Evolutionary conservation across 2,329 filamentous ascomycete species (phyloP), one percentile per base, ranked within the genome.

Genomic region (Alternaria burnsii): DNA sequence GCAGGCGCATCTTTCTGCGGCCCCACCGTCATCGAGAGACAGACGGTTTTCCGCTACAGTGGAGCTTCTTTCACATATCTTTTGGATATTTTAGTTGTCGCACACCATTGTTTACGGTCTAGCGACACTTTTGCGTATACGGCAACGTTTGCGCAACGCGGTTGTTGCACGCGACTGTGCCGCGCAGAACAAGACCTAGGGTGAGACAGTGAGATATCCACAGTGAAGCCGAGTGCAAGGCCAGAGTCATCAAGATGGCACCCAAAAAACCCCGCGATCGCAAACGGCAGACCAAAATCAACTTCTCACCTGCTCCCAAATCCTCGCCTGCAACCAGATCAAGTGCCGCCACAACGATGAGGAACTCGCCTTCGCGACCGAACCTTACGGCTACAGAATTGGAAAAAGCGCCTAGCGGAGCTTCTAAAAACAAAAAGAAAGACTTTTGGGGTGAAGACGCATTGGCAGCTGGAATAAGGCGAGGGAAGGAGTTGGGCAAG

Each of bases 241-340:
- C 44, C 30, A n/a, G 14, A 38, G 51, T 34, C 11, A 20, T 28
- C 5, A 61, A n/a, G 9, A 76, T 75, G 73, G 62, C 68, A 43
- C 65, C 67, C 12, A 76, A 70, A 58, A 68, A 71, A 30, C 28
- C 61, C 34, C 63, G 63, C 46, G 61, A 66, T 20, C 70, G 67
- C 46, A 74, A 71, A 61, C 76, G 76, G 40, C 82, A 84, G 62
- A 76, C 77, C 8, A 79, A 79, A 26, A 71, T 84, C 20, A 75
- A 71, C 50, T 83, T 83, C 70, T 81, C 79, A 1, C 78, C 80
- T 5, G 59, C 81, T 5, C 71, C 79, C 8, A 78, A 80, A 12
- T 78, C 79, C 0, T 80, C 80, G 5, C 77, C 79, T 16, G 75
- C 77, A 32, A 52, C 52, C 7, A 36, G 30, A 55, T 59, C 59